Base-by-base conservation (phyloP, 192 early-diverging fungal genomes). In the Backusella sp. region DNA sequence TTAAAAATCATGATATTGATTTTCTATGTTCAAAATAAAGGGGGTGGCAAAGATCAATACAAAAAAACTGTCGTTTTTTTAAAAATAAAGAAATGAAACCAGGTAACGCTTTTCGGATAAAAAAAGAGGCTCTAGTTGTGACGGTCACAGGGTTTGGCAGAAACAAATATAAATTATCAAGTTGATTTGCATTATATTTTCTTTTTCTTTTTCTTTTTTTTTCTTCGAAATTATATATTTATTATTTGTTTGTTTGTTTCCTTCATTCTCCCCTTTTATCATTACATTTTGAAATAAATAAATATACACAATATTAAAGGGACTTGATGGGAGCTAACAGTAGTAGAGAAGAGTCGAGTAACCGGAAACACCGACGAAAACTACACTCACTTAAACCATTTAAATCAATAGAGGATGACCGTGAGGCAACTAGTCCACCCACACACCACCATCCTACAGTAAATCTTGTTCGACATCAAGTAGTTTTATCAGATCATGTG, bases 401-500 rank as follows among this genome's bases (percentile, higher is more conserved):
- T 8, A 36, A 49, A 28, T 19, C 41, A 36, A 30, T 49, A 71
- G 42, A 71, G 42, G 28, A 21, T 69, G 35, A 39, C 11, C 68
- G 23, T 41, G 17, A 23, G 1, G 4, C 19, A 4, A 15, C 5
- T 7, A 15, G 8, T 49, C 23, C 41, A 30, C 70, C 41, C 30
- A 71, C 15, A 28, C 44, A 49, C 6, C 15, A 49, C 6, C 46
- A 7, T 1, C 46, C 46, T 49, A 49, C 69, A 34, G 56, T 77
- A 49, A 77, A 72, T 28, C 68, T 69, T 19, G 53, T 70, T 37
- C 42, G 68, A 53, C 76, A 76, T 26, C 75, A 76, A 69, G 75
- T 76, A 4, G 75, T 77, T 21, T 46, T 77, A 14, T 77, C 69
- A 30, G 69, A 72, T 21, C 76, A 77, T 17, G 56, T 30, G 12